Evolutionary conservation across 2,329 filamentous ascomycete genomes (phyloP).

Genomic region (Lachnellula hyalina): DNA sequence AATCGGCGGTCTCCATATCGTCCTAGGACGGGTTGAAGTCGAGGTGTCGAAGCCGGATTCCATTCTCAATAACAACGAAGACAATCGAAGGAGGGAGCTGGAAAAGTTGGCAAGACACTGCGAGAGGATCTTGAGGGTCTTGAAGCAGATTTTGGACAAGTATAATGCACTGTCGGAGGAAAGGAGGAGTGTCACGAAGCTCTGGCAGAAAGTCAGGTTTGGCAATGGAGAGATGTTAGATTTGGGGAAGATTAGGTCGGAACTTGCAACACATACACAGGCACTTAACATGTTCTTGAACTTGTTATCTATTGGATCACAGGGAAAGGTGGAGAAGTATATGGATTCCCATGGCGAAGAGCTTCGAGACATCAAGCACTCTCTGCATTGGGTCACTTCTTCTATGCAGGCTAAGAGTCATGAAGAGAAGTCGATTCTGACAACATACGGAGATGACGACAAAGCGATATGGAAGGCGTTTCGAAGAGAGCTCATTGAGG

Average conservation of each 20-base stretch:
- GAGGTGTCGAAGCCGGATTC: constrained; percentile 51
- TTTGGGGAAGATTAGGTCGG: constrained; percentile 6
- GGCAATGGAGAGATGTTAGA: constrained; percentile 16
- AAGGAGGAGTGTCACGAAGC: constrained; percentile 6
- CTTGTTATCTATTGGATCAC: constrained; percentile 8
- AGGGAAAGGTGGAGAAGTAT: constrained; percentile 12
- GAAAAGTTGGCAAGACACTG: constrained; percentile 7
- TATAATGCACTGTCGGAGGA: constrained; percentile 14
- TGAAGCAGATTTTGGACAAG: constrained; percentile 10
- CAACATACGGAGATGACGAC: constrained; percentile 33
- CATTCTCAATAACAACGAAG: constrained; percentile 36
- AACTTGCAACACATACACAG: constrained; percentile 14
- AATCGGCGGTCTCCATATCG: constrained; percentile 47
- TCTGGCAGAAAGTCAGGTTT: constrained; percentile 15
- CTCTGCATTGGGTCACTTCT: constrained; percentile 11
- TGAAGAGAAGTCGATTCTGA: constrained; percentile 19
- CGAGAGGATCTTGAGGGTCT: constrained; percentile 5
- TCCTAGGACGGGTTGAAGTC: constrained; percentile 47
- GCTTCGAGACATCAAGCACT: constrained; percentile 7
- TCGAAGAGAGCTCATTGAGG: constrained; percentile 46
- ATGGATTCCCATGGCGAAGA: constrained; percentile 14
- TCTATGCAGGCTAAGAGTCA: constrained; percentile 6
- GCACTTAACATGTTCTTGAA: constrained; percentile 11
- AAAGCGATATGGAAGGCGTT: constrained; percentile 52
- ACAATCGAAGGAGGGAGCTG: constrained; percentile 9